phyloP scores from a whole-genome alignment of 2,329 filamentous ascomycete genomes.

The Apiospora hydei region DNA sequence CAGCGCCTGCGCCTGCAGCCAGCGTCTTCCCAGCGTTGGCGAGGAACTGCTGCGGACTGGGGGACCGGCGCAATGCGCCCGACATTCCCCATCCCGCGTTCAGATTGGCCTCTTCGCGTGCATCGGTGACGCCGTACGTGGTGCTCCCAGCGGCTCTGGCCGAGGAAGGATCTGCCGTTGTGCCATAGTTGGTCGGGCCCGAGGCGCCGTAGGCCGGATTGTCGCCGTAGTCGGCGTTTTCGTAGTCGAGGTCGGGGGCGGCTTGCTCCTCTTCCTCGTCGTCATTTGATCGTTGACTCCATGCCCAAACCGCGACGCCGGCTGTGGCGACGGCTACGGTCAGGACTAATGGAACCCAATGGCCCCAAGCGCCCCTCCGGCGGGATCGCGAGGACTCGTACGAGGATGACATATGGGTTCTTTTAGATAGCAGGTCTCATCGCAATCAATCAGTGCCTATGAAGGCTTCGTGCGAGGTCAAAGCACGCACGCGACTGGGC shows the following conservation, averaged over 20 bases:
- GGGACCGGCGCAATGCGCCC: slow-evolving; percentile 79
- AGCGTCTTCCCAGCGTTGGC: slow-evolving; percentile 84
- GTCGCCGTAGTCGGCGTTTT: slow-evolving; percentile 56
- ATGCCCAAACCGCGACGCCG: slow-evolving; percentile 89
- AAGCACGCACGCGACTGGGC: slow-evolving; percentile 2
- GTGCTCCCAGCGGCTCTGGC: slow-evolving; percentile 47
- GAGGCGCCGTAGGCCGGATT: slow-evolving; percentile 56
- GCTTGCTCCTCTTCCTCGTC: slow-evolving; percentile 71
- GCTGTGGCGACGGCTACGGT: slow-evolving; percentile 89
- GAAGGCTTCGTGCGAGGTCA: slow-evolving; percentile 19
- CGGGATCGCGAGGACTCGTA: slow-evolving; percentile 70
- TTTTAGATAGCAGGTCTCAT: slow-evolving; percentile 48
- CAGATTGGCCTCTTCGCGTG: slow-evolving; percentile 44
- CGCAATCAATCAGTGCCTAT: slow-evolving; percentile 39
- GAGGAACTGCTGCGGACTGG: slow-evolving; percentile 88
- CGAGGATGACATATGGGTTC: slow-evolving; percentile 60
- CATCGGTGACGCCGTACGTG: slow-evolving; percentile 51
- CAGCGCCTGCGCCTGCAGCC: slow-evolving; percentile 81
- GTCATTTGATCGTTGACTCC: slow-evolving; percentile 84
- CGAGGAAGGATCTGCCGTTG: slow-evolving; percentile 46
- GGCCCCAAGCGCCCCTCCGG: slow-evolving; percentile 71
- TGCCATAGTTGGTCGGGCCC: slow-evolving; percentile 45
- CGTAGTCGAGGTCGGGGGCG: slow-evolving; percentile 58
- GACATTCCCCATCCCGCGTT: slow-evolving; percentile 82
- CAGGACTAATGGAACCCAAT: slow-evolving; percentile 88